Evolutionary conservation across 148 eudicot species (phyloP).

Genomic region (Fallopia convolvulus): DNA sequence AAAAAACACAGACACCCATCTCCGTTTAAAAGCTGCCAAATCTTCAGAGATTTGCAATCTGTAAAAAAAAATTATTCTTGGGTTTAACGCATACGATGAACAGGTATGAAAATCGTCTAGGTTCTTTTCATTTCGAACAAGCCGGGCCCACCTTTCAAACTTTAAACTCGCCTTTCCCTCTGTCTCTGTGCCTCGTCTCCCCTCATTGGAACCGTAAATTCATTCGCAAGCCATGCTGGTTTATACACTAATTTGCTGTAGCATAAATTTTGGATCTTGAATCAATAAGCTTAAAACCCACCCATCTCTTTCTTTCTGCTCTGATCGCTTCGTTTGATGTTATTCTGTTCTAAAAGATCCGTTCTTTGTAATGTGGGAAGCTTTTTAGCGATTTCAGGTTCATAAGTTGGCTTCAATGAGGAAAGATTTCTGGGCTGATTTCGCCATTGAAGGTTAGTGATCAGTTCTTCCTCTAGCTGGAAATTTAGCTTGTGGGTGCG

Average conservation of each 20-base stretch:
- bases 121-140: not conserved
- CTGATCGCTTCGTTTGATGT: not conserved
- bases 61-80: not conserved
- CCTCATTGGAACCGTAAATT: not conserved
- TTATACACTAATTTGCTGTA: not conserved
- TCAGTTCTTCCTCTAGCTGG: not conserved
- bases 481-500: not conserved
- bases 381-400: not conserved
- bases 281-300: not conserved
- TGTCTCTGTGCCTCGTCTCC: constrained; percentile 4
- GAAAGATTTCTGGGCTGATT: not conserved
- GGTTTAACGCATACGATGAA: constrained; percentile 3
- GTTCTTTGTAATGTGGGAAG: not conserved
- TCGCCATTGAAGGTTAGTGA: constrained; percentile 5
- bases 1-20: not conserved
- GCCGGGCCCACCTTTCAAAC: not conserved
- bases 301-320: not conserved
- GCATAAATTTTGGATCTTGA: not conserved
- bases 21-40: constrained; percentile 3
- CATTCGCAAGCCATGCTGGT: constrained; percentile 1
- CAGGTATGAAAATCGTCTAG: not conserved
- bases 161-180: not conserved
- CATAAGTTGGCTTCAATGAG: not conserved
- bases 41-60: constrained; percentile 7
- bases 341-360: not conserved